Conservation (phyloP, 345 rosid species). For the Gossypium rotundifolium region DNA sequence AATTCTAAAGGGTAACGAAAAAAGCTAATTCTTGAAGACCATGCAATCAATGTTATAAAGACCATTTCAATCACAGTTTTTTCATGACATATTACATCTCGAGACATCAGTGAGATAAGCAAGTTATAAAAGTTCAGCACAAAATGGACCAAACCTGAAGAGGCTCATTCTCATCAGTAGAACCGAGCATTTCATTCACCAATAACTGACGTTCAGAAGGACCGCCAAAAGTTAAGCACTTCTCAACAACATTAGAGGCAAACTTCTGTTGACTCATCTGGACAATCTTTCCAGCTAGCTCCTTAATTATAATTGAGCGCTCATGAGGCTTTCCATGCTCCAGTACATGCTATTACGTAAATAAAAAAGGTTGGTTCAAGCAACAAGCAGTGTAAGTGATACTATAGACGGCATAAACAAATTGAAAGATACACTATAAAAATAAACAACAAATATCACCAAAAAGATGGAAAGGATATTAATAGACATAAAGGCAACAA, state of each 20-base stretch:
- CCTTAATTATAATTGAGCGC: conserved; percentile 45
- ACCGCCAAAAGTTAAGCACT: conserved; percentile 55
- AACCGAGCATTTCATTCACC: conserved; percentile 62
- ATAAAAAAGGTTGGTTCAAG: neutral
- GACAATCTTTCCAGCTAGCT: conserved; percentile 59
- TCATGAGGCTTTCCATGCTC: conserved; percentile 69
- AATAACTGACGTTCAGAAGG: conserved; percentile 41
- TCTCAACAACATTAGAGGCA: conserved; percentile 31
- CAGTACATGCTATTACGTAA: conserved; percentile 47
- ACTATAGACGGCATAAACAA: neutral
- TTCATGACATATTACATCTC: neutral
- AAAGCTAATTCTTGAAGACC: neutral
- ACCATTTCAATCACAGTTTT: neutral
- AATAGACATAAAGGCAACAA: neutral
- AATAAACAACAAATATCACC: neutral
- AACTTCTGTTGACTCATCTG: conserved; percentile 25
- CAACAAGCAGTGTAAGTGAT: neutral
- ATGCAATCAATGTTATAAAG: neutral
- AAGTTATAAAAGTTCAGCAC: neutral
- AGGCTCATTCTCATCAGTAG: conserved; percentile 58
- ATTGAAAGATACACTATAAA: neutral
- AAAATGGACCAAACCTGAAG: conserved; percentile 43
- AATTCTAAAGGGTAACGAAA: neutral
- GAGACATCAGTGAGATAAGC: neutral
- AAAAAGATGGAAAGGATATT: neutral